phyloP scores from a whole-genome alignment of 495 filamentous ascomycete genomes.

The Penicillium mononematosum region DNA sequence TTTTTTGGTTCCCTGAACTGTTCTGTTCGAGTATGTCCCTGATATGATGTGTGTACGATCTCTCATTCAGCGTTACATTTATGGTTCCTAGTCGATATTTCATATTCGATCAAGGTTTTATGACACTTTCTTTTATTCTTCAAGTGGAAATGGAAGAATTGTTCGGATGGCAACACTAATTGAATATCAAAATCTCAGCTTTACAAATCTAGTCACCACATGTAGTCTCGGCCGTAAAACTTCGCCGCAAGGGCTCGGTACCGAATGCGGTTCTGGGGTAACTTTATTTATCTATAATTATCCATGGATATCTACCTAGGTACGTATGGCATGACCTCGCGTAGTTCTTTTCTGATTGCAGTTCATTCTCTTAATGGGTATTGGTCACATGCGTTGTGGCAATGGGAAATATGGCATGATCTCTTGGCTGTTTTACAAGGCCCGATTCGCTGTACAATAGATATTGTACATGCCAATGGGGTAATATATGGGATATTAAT shows the following conservation, averaged over 20 bases:
- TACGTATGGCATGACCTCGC: background rate
- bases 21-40: constrained; percentile 28
- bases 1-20: background rate
- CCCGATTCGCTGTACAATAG: background rate
- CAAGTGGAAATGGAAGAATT: constrained; percentile 3
- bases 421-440: background rate
- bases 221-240: background rate
- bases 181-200: background rate
- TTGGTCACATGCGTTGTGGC: background rate
- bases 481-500: background rate
- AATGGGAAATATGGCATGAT: background rate
- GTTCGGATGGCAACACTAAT: constrained; percentile 14
- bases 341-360: background rate
- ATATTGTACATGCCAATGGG: background rate
- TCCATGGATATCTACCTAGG: background rate
- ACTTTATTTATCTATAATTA: background rate
- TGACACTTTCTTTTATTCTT: constrained; percentile 3
- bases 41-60: constrained; percentile 35
- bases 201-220: background rate
- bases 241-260: background rate
- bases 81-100: constrained; percentile 19
- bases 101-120: constrained; percentile 9
- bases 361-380: background rate
- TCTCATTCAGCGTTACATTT: constrained; percentile 25
- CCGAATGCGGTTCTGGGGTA: background rate